These are phyloP conservation scores for Ophiostoma perfectum DNA, from an alignment of 2,329 filamentous ascomycete genomes.

Conservation along the genomic window DNA sequence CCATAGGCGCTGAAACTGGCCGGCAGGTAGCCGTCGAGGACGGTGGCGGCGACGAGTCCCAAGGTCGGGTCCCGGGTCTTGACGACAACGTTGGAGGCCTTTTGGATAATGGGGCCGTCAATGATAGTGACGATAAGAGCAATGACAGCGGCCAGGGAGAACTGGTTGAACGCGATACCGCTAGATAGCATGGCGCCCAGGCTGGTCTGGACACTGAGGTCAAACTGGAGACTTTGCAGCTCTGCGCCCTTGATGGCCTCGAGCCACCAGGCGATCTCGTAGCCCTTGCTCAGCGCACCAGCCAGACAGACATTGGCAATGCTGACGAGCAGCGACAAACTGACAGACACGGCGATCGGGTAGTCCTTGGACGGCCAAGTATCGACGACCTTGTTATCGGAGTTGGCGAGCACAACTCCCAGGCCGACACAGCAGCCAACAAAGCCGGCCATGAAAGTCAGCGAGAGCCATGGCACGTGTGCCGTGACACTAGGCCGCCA, in stretches of 20 bases:
- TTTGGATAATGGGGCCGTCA: conserved; percentile 18
- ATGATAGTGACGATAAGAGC: conserved; percentile 12
- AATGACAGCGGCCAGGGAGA: conserved; percentile 3
- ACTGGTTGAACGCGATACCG: conserved; percentile 6
- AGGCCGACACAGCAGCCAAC: conserved; percentile 12
- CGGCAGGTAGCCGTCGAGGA: conserved; percentile 14
- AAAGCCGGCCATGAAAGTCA: conserved; percentile 2
- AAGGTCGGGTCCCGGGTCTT: background rate
- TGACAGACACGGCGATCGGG: conserved; percentile 8
- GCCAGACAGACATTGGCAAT: conserved; percentile 17
- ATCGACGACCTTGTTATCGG: background rate
- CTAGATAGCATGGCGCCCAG: background rate
- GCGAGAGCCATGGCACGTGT: conserved; percentile 13
- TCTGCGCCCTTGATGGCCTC: conserved; percentile 18
- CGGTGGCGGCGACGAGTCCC: background rate
- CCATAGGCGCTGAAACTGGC: conserved; percentile 15
- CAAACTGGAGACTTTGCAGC: conserved; percentile 16
- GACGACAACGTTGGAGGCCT: conserved; percentile 13
- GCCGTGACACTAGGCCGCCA: conserved; percentile 11
- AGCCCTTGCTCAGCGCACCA: conserved; percentile 9
- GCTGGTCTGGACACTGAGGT: conserved; percentile 13
- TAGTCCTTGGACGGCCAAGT: background rate
- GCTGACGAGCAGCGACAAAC: conserved; percentile 15
- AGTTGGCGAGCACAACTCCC: conserved; percentile 8
- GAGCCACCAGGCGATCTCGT: conserved; percentile 16